Evolutionary conservation across 441 rosid genomes (phyloP).

Genomic region (Dalechampia spathulata): DNA sequence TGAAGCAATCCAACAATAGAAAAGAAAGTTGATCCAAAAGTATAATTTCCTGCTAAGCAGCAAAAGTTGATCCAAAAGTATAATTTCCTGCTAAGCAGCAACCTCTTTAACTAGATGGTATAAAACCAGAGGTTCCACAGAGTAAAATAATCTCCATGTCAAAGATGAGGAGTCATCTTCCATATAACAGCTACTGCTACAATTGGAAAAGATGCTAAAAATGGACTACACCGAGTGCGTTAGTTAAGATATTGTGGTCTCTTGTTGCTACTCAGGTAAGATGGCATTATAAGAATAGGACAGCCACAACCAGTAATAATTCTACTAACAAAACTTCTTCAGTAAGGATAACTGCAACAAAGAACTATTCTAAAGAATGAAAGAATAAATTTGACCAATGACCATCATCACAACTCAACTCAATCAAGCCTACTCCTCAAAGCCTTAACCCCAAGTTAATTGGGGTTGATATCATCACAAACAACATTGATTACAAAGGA

Average conservation of each 20-base stretch:
- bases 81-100: not conserved
- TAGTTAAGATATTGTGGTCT: not conserved
- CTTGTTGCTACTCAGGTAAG: no score
- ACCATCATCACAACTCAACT: conserved; percentile 1
- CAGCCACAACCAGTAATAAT: not conserved
- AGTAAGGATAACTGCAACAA: not conserved
- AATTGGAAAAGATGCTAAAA: not conserved
- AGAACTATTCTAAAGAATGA: conserved; percentile 8
- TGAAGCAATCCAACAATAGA: not conserved
- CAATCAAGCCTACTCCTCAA: no score
- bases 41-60: not conserved
- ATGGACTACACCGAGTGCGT: not conserved
- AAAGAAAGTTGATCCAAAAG: not conserved
- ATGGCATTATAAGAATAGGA: not conserved
- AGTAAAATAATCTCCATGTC: not conserved
- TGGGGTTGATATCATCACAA: no score
- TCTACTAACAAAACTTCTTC: not conserved
- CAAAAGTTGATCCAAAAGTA: not conserved
- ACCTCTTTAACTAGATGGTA: not conserved
- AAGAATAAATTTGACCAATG: conserved; percentile 15
- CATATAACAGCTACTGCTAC: not conserved
- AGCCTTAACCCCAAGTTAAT: no score
- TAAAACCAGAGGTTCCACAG: not conserved
- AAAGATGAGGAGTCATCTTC: not conserved
- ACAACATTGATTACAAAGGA: conserved; percentile 19